Percentiles rank a stretch among this genome's conserved stretches.
Conservation (phyloP, 768 basidiomycete genomes). For the Hydnomerulius pinastri region DNA sequence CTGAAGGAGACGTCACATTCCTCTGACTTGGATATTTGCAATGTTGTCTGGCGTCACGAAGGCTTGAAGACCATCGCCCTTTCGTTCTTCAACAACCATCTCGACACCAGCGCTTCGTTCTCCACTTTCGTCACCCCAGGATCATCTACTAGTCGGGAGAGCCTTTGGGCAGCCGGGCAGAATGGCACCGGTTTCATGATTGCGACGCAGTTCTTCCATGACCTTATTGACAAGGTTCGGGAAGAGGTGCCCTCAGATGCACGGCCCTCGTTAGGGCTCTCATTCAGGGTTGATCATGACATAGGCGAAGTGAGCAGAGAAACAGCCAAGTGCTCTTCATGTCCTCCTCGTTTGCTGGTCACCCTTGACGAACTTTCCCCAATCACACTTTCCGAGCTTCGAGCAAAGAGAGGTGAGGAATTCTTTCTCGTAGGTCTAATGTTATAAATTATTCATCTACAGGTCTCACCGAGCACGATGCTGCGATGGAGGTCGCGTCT, state of each 20-base stretch:
- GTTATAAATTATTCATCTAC: neutral
- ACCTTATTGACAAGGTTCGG: slow-evolving; percentile 3
- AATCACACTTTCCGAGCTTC: slow-evolving; percentile 2
- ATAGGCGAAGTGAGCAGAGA: slow-evolving; percentile 16
- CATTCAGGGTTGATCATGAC: slow-evolving; percentile 16
- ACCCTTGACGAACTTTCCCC: slow-evolving; percentile 13
- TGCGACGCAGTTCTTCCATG: slow-evolving; percentile 16
- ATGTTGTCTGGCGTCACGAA: slow-evolving; percentile 9
- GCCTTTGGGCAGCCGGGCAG: slow-evolving; percentile 18
- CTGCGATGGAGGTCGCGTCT: slow-evolving; percentile 13
- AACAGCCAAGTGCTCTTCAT: neutral
- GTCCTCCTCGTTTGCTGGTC: neutral
- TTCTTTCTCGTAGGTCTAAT: no score
- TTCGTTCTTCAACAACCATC: slow-evolving; percentile 13
- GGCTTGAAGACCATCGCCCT: slow-evolving; percentile 2
- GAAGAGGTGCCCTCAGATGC: neutral
- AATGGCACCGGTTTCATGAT: slow-evolving; percentile 17
- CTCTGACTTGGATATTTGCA: slow-evolving; percentile 10
- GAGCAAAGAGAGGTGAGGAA: slow-evolving; percentile 6
- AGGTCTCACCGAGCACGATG: slow-evolving; percentile 14
- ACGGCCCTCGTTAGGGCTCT: slow-evolving; percentile 1
- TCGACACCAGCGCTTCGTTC: slow-evolving; percentile 8
- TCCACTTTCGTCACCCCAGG: slow-evolving; percentile 15
- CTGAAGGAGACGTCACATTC: no score
- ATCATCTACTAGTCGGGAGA: slow-evolving; percentile 16